Percentiles rank a stretch among this genome's conserved stretches.
These are phyloP conservation scores for Brassica rapa DNA, from an alignment of 345 rosid species.

Conservation along the genomic window DNA sequence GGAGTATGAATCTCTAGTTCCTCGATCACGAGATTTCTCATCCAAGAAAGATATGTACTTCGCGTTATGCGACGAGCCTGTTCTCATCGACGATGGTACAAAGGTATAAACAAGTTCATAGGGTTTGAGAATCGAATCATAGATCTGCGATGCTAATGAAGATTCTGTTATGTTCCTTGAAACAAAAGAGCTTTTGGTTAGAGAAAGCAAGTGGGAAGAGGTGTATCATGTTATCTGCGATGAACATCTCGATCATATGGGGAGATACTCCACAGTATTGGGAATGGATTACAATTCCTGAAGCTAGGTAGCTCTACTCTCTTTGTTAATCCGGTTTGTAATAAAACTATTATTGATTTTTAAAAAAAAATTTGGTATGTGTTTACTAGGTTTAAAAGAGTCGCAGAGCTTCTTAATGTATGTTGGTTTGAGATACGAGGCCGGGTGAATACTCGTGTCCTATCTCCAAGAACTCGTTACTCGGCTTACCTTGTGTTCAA, in stretches of 20 bases:
- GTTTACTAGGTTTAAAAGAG: conserved; percentile 11
- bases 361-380: background rate
- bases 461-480: conserved; percentile 31
- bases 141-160: background rate
- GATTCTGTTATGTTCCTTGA: background rate
- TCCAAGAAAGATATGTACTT: conserved; percentile 52
- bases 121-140: background rate
- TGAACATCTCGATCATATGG: background rate
- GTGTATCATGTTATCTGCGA: conserved; percentile 29
- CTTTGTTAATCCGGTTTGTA: background rate
- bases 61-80: conserved; percentile 44
- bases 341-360: background rate
- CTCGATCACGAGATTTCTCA: background rate
- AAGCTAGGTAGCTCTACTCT: conserved; percentile 12
- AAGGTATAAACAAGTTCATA: conserved; percentile 41
- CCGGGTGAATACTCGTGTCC: background rate
- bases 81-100: conserved; percentile 46
- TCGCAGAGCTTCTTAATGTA: background rate
- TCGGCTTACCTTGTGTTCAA: conserved; percentile 30
- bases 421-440: conserved; percentile 33
- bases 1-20: conserved; percentile 37
- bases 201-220: conserved; percentile 31
- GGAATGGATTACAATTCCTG: conserved; percentile 13
- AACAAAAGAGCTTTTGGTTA: conserved; percentile 11
- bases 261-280: conserved; percentile 8